Evolutionary conservation across 108 stramenopile genomes (phyloP).

Genomic region (Cyclostephanos invisitatus): DNA sequence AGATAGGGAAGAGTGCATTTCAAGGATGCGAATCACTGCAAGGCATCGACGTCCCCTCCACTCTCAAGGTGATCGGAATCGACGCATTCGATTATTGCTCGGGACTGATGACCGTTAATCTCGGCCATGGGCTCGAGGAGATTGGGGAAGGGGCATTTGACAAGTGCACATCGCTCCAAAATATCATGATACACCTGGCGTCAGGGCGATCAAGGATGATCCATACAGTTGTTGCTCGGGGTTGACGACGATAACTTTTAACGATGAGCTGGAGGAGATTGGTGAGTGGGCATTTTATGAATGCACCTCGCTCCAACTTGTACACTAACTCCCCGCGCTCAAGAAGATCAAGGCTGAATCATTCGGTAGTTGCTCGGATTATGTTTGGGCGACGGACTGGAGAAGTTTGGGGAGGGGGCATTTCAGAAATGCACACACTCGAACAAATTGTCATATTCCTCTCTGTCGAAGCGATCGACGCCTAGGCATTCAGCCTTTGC

Average conservation of each 20-base stretch:
- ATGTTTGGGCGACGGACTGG: neutral
- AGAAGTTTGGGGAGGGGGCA: neutral
- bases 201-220: too few relatives aligned
- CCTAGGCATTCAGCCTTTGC: neutral
- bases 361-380: neutral
- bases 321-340: neutral
- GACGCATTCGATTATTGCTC: too few relatives aligned
- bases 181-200: too few relatives aligned
- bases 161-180: too few relatives aligned
- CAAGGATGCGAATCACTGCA: too few relatives aligned
- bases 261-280: neutral
- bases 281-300: neutral
- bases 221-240: too few relatives aligned
- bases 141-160: too few relatives aligned
- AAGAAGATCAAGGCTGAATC: neutral
- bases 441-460: neutral
- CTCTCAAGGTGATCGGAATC: too few relatives aligned
- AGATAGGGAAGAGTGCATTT: too few relatives aligned
- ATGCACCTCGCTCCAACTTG: neutral
- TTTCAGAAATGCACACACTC: neutral
- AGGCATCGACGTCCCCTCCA: too few relatives aligned
- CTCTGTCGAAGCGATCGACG: neutral
- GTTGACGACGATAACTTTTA: neutral
- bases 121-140: too few relatives aligned
- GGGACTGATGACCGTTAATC: too few relatives aligned